phyloP scores from a whole-genome alignment of 1,284 basidiomycete species.

The Calocybe gambosa region DNA sequence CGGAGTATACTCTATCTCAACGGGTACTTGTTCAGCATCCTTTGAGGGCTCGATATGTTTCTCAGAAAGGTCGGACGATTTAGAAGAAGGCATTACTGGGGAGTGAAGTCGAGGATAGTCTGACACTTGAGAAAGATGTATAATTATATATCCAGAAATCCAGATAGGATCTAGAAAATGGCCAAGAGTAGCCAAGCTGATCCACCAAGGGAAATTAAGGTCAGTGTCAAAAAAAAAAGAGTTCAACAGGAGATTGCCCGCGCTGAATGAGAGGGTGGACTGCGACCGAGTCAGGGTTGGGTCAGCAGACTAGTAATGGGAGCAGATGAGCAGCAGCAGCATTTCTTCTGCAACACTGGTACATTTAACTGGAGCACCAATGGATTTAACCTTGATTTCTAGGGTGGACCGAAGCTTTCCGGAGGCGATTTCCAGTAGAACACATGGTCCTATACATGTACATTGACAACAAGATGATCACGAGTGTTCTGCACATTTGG shows the following conservation, averaged over 20 bases:
- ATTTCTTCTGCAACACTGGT: background rate
- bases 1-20: conserved; percentile 7
- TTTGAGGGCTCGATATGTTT: conserved; percentile 12
- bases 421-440: background rate
- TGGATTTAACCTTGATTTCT: background rate
- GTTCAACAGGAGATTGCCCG: background rate
- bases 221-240: conserved; percentile 9
- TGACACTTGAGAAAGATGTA: background rate
- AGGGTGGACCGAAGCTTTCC: background rate
- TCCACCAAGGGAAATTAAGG: conserved; percentile 5
- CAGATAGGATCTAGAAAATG: background rate
- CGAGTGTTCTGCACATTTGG: background rate
- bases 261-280: background rate
- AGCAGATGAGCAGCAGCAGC: background rate
- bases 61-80: conserved; percentile 11
- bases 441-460: background rate
- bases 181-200: conserved; percentile 12
- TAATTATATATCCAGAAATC: conserved; percentile 9
- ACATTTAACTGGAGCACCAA: background rate
- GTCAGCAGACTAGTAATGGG: conserved; percentile 1
- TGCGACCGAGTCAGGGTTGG: background rate
- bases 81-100: conserved; percentile 11
- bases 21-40: conserved; percentile 4
- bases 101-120: conserved; percentile 1
- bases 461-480: background rate